Evolutionary conservation across 1,139 yeast species (phyloP).

Genomic region (Pichia sp.): DNA sequence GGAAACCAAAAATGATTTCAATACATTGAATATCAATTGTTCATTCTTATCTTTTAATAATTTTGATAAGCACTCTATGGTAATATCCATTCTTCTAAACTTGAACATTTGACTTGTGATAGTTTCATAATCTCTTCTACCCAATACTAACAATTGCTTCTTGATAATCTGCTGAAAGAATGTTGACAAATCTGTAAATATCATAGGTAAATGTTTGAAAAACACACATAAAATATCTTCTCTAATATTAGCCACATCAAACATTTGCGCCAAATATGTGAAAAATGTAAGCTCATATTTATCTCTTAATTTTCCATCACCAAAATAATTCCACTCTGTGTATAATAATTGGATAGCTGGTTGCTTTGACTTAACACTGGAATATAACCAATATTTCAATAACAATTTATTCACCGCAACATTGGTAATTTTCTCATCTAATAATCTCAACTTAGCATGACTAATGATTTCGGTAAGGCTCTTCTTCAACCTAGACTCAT

Average conservation of each 20-base stretch:
- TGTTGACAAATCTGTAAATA: slow-evolving; percentile 5
- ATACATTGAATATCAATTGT: not conserved
- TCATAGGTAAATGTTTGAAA: slow-evolving; percentile 12
- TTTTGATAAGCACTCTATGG: slow-evolving; percentile 10
- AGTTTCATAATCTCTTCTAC: not conserved
- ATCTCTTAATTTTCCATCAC: slow-evolving; percentile 15
- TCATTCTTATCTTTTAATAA: slow-evolving; percentile 4
- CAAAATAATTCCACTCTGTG: slow-evolving; percentile 32
- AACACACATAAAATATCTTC: slow-evolving; percentile 10
- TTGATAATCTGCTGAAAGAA: slow-evolving; percentile 5
- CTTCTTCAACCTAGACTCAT: slow-evolving; percentile 9
- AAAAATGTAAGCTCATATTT: slow-evolving; percentile 26
- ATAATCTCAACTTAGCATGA: slow-evolving; percentile 6
- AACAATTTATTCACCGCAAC: not conserved
- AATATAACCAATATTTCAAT: slow-evolving; percentile 15
- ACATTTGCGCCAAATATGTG: slow-evolving; percentile 12
- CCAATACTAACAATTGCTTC: not conserved
- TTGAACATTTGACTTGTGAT: slow-evolving; percentile 2
- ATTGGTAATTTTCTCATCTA: not conserved
- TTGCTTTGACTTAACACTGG: slow-evolving; percentile 5
- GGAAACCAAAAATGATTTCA: slow-evolving; percentile 18
- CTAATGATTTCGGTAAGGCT: slow-evolving; percentile 8
- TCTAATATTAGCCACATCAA: slow-evolving; percentile 2
- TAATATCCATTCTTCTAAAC: slow-evolving; percentile 3
- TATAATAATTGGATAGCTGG: slow-evolving; percentile 23